A percentile compares a stretch with the other conserved stretches of the same genome.
phyloP scores from a whole-genome alignment of 805 yeast genomes.

The Saturnispora mendoncae region DNA sequence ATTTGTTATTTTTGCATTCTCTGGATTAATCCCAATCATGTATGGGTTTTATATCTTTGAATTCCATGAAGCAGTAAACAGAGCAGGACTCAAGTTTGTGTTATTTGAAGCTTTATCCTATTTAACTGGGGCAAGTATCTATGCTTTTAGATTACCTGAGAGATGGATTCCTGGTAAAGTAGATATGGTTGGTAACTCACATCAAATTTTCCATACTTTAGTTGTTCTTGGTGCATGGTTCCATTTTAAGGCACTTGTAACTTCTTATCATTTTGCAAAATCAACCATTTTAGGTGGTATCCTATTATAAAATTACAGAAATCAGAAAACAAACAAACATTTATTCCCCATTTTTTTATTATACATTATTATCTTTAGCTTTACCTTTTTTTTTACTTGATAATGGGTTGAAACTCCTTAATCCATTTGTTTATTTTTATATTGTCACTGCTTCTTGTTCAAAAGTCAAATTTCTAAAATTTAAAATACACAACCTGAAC shows the following conservation, averaged over 20 bases:
- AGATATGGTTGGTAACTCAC: constrained; percentile 73
- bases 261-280: constrained; percentile 46
- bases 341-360: neutral
- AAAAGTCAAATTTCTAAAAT: too few species aligned
- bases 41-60: constrained; percentile 47
- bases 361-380: neutral
- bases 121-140: constrained; percentile 69
- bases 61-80: constrained; percentile 32
- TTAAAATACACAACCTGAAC: constrained; percentile 62
- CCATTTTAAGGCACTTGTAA: constrained; percentile 57
- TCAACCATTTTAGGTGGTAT: constrained; percentile 9
- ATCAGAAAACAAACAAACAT: neutral
- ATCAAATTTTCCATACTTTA: constrained; percentile 72
- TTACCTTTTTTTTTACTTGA: neutral
- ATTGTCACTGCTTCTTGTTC: too few species aligned
- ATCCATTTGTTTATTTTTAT: too few species aligned
- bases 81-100: constrained; percentile 56
- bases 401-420: too few species aligned
- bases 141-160: constrained; percentile 77
- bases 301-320: neutral
- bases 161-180: constrained; percentile 50
- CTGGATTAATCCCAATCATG: constrained; percentile 63
- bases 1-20: constrained; percentile 74
- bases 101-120: constrained; percentile 65
- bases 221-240: constrained; percentile 71